A percentile compares a stretch with the other conserved stretches of the same genome.
Conservation (phyloP, 139 green algal species). For the Limnomonas spitsbergensis region DNA sequence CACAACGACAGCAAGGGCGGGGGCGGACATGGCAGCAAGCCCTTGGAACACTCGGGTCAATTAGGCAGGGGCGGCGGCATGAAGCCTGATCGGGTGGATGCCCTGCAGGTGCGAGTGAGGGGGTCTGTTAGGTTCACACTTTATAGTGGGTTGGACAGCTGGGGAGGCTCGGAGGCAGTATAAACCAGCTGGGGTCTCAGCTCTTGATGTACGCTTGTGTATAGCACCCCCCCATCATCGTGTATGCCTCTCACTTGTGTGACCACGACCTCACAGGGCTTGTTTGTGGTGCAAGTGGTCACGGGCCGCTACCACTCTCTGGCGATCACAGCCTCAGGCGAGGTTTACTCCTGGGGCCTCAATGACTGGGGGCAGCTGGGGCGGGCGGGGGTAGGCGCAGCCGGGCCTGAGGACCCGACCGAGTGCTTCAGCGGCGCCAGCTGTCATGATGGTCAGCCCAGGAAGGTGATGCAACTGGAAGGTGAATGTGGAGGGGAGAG, state of each 20-base stretch:
- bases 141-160: too few relatives aligned
- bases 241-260: too few relatives aligned
- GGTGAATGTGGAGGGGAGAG: too few relatives aligned
- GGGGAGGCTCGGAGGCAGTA: too few relatives aligned
- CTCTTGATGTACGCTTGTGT: too few relatives aligned
- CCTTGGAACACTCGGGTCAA: constrained; percentile 53
- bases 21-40: constrained; percentile 53
- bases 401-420: not conserved
- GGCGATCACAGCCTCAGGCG: not conserved
- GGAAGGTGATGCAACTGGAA: not conserved
- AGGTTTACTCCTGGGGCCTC: constrained; percentile 59
- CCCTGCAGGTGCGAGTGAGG: too few relatives aligned
- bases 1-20: constrained; percentile 58
- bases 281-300: constrained; percentile 18
- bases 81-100: too few relatives aligned
- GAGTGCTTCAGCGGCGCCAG: constrained; percentile 3
- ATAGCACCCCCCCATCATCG: too few relatives aligned
- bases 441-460: not conserved
- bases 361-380: constrained; percentile 74
- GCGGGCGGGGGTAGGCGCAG: constrained; percentile 9
- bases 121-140: too few relatives aligned
- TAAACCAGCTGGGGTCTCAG: too few relatives aligned
- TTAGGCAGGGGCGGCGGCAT: constrained; percentile 46
- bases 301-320: constrained; percentile 46
- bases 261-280: not conserved